These are phyloP conservation scores for Castanea mollissima DNA, from an alignment of 306 rosid genomes.

Conservation along the genomic window DNA sequence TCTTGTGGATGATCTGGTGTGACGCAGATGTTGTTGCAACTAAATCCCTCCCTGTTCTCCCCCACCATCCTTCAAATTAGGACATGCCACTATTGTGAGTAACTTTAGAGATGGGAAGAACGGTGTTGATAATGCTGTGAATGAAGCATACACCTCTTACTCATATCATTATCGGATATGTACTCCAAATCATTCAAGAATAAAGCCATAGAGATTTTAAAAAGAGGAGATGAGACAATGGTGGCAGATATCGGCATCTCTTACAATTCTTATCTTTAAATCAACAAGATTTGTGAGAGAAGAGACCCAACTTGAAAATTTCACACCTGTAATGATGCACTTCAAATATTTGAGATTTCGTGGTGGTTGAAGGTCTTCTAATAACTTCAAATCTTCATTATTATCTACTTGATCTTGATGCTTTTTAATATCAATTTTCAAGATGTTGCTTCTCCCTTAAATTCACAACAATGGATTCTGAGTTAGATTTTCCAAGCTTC, in stretches of 20 bases:
- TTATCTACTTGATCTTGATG: rapidly evolving
- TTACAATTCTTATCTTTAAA: not conserved
- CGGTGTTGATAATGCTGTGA: too few relatives aligned
- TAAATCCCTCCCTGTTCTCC: too few relatives aligned
- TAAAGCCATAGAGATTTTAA: not conserved
- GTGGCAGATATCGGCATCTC: not conserved
- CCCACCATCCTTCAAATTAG: conserved; percentile 9
- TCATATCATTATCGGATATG: not conserved
- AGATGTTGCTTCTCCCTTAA: not conserved
- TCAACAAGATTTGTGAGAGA: not conserved
- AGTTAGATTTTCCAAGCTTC: not conserved
- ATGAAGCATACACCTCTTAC: not conserved
- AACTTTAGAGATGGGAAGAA: not conserved
- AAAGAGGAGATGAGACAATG: not conserved
- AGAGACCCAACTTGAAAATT: not conserved
- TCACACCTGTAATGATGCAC: not conserved
- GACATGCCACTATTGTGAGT: not conserved
- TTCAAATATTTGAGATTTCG: not conserved
- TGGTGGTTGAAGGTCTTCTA: not conserved
- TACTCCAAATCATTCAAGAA: not conserved
- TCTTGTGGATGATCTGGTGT: too few relatives aligned
- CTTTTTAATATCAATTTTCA: not conserved
- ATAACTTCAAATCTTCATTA: not conserved
- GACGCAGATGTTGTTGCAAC: too few relatives aligned
- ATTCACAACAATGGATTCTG: not conserved